Evolutionary conservation across 192 early-diverging fungal species (phyloP).

Genomic region (Entophlyctis helioformis): DNA sequence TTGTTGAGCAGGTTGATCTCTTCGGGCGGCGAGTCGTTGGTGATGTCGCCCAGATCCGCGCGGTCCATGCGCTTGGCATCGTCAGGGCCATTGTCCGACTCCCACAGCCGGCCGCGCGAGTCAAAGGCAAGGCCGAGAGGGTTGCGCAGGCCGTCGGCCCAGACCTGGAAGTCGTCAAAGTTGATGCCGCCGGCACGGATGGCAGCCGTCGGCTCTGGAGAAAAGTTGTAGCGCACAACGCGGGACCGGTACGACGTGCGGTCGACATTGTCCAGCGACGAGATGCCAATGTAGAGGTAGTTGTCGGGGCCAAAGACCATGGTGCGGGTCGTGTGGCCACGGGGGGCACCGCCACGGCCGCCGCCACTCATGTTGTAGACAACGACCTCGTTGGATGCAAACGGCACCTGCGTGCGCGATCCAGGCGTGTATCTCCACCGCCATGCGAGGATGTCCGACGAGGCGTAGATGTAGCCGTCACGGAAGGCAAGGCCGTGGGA

Average conservation of each 20-base stretch:
- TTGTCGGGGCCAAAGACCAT: conserved; percentile 9
- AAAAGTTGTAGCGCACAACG: conserved; percentile 13
- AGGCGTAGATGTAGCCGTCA: conserved; percentile 15
- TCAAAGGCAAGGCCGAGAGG: conserved; percentile 17
- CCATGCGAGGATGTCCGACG: conserved; percentile 18
- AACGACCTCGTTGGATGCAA: conserved; percentile 3
- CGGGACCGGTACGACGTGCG: conserved; percentile 7
- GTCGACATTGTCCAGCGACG: conserved; percentile 19
- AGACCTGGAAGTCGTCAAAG: conserved; percentile 8
- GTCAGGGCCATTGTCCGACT: conserved; percentile 25
- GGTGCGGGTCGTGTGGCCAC: conserved; percentile 17
- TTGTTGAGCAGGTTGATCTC: conserved; percentile 17
- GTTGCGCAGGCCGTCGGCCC: conserved; percentile 30
- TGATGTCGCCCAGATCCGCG: conserved; percentile 4
- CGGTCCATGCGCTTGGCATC: conserved; percentile 15
- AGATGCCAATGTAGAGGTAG: conserved; percentile 21
- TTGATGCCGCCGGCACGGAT: conserved; percentile 5
- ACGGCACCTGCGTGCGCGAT: not conserved
- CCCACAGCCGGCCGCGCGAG: conserved; percentile 12
- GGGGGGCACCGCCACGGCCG: not conserved
- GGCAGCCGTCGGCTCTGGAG: not conserved
- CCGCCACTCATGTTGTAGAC: conserved; percentile 19
- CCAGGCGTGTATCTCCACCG: not conserved
- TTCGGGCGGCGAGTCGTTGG: conserved; percentile 20
- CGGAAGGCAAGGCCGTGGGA: conserved; percentile 15